Conservation (phyloP, 768 basidiomycete species). For the Leccinum barrowsii region DNA sequence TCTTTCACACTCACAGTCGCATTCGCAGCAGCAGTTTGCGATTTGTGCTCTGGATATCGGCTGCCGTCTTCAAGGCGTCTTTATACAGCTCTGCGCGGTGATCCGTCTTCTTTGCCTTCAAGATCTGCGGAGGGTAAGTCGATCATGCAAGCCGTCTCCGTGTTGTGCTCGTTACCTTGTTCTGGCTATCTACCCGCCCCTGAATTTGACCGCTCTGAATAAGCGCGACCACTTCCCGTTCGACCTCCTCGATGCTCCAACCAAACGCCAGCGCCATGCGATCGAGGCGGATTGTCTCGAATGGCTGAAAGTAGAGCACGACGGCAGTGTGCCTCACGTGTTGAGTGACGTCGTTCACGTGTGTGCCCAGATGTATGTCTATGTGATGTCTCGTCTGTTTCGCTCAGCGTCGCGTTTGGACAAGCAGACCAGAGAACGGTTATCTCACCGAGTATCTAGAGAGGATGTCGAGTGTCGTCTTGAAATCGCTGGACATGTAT, state of each 20-base stretch:
- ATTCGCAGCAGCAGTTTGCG: slow-evolving; percentile 78
- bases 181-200: slow-evolving; percentile 84
- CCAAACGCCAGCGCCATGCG: slow-evolving; percentile 88
- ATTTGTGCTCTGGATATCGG: slow-evolving; percentile 68
- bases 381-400: slow-evolving; percentile 71
- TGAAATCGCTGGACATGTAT: slow-evolving; percentile 87
- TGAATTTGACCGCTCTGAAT: slow-evolving; percentile 77
- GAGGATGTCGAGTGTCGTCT: slow-evolving; percentile 72
- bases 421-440: background rate
- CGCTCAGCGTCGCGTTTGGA: background rate
- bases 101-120: slow-evolving; percentile 77
- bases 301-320: slow-evolving; percentile 88
- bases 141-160: background rate
- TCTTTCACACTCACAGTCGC: slow-evolving; percentile 57
- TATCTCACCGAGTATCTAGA: slow-evolving; percentile 61
- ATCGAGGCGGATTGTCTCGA: slow-evolving; percentile 76
- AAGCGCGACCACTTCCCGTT: slow-evolving; percentile 68
- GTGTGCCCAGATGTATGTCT: slow-evolving; percentile 72
- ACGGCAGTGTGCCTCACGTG: slow-evolving; percentile 76
- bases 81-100: slow-evolving; percentile 74
- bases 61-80: slow-evolving; percentile 68
- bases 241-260: slow-evolving; percentile 67
- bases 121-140: slow-evolving; percentile 46
- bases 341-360: slow-evolving; percentile 61
- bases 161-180: slow-evolving; percentile 54